phyloP scores from a whole-genome alignment of 345 rosid species.

The Reutealis trisperma region DNA sequence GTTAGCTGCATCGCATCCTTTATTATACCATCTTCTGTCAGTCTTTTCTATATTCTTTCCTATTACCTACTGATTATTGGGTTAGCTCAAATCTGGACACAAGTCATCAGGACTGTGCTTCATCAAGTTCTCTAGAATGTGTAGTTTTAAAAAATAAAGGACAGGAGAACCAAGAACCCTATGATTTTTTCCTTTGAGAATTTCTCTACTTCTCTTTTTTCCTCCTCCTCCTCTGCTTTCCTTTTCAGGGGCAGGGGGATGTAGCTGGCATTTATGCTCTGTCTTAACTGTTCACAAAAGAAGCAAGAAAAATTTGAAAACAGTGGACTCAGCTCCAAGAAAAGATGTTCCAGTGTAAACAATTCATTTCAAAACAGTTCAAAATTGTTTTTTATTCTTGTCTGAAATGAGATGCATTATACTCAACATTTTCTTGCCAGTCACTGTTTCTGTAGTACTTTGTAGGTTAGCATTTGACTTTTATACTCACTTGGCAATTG shows the following conservation, averaged over 20 bases:
- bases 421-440: neutral
- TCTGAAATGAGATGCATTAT: neutral
- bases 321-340: neutral
- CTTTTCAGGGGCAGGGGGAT: neutral
- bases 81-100: neutral
- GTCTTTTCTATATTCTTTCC: neutral
- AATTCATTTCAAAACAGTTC: neutral
- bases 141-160: neutral
- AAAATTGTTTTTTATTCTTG: neutral
- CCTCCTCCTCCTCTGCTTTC: neutral
- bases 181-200: neutral
- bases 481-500: constrained; percentile 11
- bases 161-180: neutral
- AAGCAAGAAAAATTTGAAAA: neutral
- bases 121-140: neutral
- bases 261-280: neutral
- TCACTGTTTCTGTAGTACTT: neutral
- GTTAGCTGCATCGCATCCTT: no score
- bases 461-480: constrained; percentile 11
- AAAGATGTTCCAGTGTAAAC: neutral
- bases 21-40: no score
- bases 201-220: neutral
- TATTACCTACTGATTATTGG: neutral
- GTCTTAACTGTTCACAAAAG: neutral
- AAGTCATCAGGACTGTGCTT: neutral